Percentiles rank a stretch among this genome's conserved stretches.
phyloP scores from a whole-genome alignment of 2,329 filamentous ascomycete genomes.

The Pseudogymnoascus sp. region DNA sequence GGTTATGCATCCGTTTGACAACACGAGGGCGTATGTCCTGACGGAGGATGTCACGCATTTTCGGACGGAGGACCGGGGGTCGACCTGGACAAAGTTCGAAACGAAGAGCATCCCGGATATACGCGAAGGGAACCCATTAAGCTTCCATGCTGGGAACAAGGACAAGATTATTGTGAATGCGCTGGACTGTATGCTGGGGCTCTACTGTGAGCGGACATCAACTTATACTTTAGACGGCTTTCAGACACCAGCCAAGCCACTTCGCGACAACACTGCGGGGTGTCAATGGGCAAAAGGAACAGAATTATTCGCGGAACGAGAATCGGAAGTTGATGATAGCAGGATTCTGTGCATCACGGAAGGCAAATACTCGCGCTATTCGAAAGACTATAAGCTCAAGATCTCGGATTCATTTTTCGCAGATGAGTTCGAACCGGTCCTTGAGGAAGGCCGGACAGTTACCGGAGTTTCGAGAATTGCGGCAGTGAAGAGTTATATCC shows the following conservation, averaged over 20 bases:
- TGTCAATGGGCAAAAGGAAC: constrained; percentile 85
- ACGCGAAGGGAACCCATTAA: constrained; percentile 42
- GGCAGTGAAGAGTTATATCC: constrained; percentile 74
- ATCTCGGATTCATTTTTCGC: constrained; percentile 79
- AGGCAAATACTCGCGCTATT: constrained; percentile 60
- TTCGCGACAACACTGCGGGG: constrained; percentile 60
- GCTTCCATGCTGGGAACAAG: constrained; percentile 75
- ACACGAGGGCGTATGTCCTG: constrained; percentile 70
- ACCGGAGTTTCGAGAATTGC: constrained; percentile 75
- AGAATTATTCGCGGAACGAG: constrained; percentile 60
- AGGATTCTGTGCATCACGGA: constrained; percentile 73
- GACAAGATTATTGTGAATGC: constrained; percentile 80
- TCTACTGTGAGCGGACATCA: constrained; percentile 53
- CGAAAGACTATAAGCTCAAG: constrained; percentile 67
- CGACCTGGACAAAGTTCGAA: constrained; percentile 69
- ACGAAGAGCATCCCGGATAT: constrained; percentile 49
- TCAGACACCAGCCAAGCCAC: constrained; percentile 50
- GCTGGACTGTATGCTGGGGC: constrained; percentile 52
- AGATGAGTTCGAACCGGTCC: constrained; percentile 62
- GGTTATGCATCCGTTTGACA: constrained; percentile 69
- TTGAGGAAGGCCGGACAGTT: constrained; percentile 66
- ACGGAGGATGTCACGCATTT: constrained; percentile 64
- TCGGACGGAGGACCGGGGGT: constrained; percentile 72
- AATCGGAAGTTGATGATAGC: constrained; percentile 54
- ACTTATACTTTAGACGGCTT: constrained; percentile 84